A percentile compares a stretch with the other conserved stretches of the same genome.
Conservation (phyloP, 306 rosid genomes). For the Albizia julibrissin region DNA sequence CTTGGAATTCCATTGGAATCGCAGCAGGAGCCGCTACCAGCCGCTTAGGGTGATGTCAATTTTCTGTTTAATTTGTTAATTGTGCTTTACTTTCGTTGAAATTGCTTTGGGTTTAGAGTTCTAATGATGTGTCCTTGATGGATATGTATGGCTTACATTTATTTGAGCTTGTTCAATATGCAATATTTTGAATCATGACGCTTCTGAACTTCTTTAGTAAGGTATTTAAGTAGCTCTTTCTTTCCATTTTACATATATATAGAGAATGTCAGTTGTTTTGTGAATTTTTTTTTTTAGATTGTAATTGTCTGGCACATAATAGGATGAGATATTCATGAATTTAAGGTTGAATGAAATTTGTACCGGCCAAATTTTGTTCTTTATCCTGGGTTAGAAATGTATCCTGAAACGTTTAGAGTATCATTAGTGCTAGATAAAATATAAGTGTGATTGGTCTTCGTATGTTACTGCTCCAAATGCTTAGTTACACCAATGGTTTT, state of each 20-base stretch:
- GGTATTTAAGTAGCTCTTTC: neutral
- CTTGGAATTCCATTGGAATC: constrained; percentile 78
- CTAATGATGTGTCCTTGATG: constrained; percentile 15
- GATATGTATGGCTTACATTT: neutral
- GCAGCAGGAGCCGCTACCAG: constrained; percentile 47
- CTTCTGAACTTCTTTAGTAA: neutral
- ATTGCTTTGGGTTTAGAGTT: constrained; percentile 28
- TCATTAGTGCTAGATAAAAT: neutral
- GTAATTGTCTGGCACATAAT: neutral
- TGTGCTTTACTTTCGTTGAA: neutral
- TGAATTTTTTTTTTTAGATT: neutral
- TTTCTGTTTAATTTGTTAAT: constrained; percentile 11
- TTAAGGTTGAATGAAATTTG: neutral
- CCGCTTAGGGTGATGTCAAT: constrained; percentile 22
- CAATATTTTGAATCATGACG: constrained; percentile 12
- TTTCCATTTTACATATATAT: neutral
- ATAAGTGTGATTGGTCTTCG: constrained; percentile 7
- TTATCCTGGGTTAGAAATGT: neutral
- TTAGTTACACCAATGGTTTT: neutral
- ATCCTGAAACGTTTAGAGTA: neutral
- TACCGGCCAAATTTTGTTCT: neutral
- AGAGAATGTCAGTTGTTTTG: neutral
- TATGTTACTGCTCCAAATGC: neutral
- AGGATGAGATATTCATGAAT: constrained; percentile 19
- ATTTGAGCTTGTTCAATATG: constrained; percentile 1